A percentile compares a stretch with the other conserved stretches of the same genome.
Conservation (phyloP, 2,329 filamentous ascomycete genomes). For the Colletotrichum sidae region DNA sequence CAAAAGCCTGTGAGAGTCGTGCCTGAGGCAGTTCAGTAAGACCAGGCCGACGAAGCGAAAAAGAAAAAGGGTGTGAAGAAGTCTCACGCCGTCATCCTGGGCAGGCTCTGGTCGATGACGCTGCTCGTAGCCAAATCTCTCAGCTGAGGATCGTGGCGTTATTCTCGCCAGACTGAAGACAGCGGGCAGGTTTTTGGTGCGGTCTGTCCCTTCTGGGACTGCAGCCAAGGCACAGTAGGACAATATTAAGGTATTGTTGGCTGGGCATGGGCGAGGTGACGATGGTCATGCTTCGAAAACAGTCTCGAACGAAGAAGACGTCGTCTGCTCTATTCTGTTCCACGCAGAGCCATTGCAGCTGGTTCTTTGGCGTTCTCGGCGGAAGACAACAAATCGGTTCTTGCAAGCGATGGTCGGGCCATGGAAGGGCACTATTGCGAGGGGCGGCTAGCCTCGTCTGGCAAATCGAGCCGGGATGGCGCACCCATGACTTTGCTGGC, state of each 20-base stretch:
- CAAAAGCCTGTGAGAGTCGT: constrained; percentile 17
- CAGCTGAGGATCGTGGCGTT: constrained; percentile 26
- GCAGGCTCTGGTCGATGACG: constrained; percentile 23
- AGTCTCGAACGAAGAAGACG: too few species aligned
- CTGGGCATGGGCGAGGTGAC: constrained; percentile 14
- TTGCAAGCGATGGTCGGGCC: background rate
- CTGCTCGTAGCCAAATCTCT: constrained; percentile 2
- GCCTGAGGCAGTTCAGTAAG: constrained; percentile 26
- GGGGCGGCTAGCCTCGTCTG: constrained; percentile 33
- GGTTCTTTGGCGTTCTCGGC: constrained; percentile 30
- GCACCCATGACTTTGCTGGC: constrained; percentile 36
- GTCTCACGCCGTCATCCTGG: constrained; percentile 9
- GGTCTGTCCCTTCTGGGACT: constrained; percentile 27
- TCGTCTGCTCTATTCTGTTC: background rate
- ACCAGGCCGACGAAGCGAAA: constrained; percentile 18
- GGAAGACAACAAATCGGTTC: constrained; percentile 23
- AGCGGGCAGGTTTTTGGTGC: constrained; percentile 1
- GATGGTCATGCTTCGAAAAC: constrained; percentile 22
- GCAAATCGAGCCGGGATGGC: constrained; percentile 33
- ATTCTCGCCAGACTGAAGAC: constrained; percentile 13
- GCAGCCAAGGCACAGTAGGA: constrained; percentile 14
- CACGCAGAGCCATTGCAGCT: constrained; percentile 4
- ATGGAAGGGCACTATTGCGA: constrained; percentile 9
- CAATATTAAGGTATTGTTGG: constrained; percentile 18
- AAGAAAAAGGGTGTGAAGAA: constrained; percentile 25